Conservation (phyloP, 192 early-diverging fungal species). For the Radiomyces spectabilis region DNA sequence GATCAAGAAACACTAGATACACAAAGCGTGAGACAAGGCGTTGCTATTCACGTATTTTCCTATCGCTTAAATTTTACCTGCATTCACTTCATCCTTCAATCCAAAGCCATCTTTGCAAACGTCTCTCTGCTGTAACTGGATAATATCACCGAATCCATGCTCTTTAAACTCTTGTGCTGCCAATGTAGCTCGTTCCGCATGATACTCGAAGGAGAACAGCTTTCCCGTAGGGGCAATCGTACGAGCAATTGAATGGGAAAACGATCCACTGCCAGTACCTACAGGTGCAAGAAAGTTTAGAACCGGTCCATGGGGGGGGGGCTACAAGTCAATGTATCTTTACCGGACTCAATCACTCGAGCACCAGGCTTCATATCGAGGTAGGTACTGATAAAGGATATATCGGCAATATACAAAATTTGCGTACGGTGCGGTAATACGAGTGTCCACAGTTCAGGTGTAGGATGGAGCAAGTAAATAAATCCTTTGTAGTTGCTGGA, state of each 20-base stretch:
- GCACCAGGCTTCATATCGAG: conserved; percentile 83
- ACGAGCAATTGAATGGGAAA: conserved; percentile 90
- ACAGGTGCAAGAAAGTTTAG: not conserved
- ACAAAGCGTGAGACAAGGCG: not conserved
- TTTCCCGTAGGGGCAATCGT: conserved; percentile 82
- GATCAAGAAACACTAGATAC: conserved; percentile 78
- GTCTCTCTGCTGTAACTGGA: conserved; percentile 75
- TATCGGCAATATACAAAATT: conserved; percentile 93
- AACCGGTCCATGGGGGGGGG: too few species aligned
- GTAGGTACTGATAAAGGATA: conserved; percentile 77
- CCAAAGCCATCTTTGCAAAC: conserved; percentile 88
- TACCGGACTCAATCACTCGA: conserved; percentile 80
- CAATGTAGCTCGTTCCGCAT: conserved; percentile 65
- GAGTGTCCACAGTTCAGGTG: conserved; percentile 94
- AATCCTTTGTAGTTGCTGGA: conserved; percentile 61
- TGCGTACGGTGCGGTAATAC: conserved; percentile 92
- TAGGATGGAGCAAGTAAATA: conserved; percentile 82
- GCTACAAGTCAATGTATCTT: too few species aligned
- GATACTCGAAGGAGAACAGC: conserved; percentile 94
- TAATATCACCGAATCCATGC: conserved; percentile 64
- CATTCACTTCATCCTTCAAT: conserved; percentile 60
- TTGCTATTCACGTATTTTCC: not conserved
- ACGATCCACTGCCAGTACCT: conserved; percentile 94
- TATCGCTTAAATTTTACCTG: conserved; percentile 40
- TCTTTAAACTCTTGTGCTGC: conserved; percentile 68